Base-by-base conservation (phyloP, 1,284 basidiomycete genomes). In the Sparassis latifolia region DNA sequence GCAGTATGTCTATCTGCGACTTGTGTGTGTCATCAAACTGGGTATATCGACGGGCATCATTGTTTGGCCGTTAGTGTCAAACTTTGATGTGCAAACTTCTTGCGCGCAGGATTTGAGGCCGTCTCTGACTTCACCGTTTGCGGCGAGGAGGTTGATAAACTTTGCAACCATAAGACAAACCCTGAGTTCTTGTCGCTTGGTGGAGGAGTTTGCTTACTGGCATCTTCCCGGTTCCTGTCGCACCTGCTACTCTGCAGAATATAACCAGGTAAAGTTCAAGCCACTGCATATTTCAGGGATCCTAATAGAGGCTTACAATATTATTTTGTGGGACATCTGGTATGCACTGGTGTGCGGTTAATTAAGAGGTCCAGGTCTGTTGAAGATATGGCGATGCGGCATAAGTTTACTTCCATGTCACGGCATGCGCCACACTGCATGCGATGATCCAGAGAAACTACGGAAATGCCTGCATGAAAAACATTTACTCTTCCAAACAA, bases 1-100 rank as follows among this genome's bases (percentile, higher is more conserved):
- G 64, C 43, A 72, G 60, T 40, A 73, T 64, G 52, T 72, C 72
- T 20, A 68, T 63, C 48, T 72, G 72, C 47, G 62, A 64, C 20
- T 61, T 62, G 4, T 54, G 37, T 7, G 71, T 70, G 42, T 72
- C 70, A 49, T 74, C 71, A 74, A 73, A 7, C 70, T 72, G 42
- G 70, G 70, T 10, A 69, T 71, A 56, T 72, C 70, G 5, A 71
- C 59, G 20, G 52, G 43, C 2, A 39, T 43, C 31, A 55, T 31
- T 27, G 20, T 41, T 30, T 43, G 32, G 10, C 38, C 48, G 5
- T 30, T 33, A 7, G 49, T 27, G 33, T 40, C 10, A 50, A 58
- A 59, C 5, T 44, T 9, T 2, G 61, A 52, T 10, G 51, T 12
- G 28, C 57, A 42, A 20, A 63, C 47, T 29, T 50, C 20, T 1